Percentiles rank a stretch among this genome's conserved stretches.
Conservation (phyloP, 2,329 filamentous ascomycete species). For the Cercospora sojina region DNA sequence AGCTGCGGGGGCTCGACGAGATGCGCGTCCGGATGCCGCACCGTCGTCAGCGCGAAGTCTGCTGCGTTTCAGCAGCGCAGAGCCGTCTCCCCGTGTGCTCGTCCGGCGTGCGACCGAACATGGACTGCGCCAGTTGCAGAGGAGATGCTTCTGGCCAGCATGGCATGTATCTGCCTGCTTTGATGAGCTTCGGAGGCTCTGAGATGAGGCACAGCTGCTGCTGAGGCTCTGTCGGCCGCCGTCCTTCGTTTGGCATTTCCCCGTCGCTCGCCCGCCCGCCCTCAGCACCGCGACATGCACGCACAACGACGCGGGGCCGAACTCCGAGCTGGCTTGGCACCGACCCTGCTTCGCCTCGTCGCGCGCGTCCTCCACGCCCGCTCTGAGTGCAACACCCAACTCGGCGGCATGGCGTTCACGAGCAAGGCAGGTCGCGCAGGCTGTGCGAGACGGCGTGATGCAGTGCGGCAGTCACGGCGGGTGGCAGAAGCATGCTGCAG, state of each 20-base stretch:
- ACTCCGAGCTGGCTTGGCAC: neutral
- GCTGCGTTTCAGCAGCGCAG: slow-evolving; percentile 3
- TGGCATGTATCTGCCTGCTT: neutral
- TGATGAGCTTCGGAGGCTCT: neutral
- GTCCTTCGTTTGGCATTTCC: neutral
- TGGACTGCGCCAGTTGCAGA: neutral
- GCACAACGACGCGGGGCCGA: neutral
- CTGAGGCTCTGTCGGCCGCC: neutral
- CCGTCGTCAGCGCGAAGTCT: slow-evolving; percentile 1
- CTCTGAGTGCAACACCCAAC: no score
- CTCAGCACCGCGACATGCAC: no score
- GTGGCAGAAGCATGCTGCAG: neutral
- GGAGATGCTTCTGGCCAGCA: neutral
- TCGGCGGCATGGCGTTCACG: neutral
- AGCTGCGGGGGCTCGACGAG: neutral
- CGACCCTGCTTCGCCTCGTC: neutral
- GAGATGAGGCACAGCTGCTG: slow-evolving; percentile 7
- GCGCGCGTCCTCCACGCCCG: no score
- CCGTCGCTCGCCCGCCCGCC: neutral
- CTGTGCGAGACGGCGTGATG: neutral
- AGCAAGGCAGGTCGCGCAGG: neutral
- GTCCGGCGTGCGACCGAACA: neutral
- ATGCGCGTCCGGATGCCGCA: neutral
- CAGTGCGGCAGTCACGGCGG: neutral
- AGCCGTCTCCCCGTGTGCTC: slow-evolving; percentile 2